Evolutionary conservation across 164 flowering plant genomes (phyloP), one percentile per base, ranked within the genome.

Genomic region (Piper betle): DNA sequence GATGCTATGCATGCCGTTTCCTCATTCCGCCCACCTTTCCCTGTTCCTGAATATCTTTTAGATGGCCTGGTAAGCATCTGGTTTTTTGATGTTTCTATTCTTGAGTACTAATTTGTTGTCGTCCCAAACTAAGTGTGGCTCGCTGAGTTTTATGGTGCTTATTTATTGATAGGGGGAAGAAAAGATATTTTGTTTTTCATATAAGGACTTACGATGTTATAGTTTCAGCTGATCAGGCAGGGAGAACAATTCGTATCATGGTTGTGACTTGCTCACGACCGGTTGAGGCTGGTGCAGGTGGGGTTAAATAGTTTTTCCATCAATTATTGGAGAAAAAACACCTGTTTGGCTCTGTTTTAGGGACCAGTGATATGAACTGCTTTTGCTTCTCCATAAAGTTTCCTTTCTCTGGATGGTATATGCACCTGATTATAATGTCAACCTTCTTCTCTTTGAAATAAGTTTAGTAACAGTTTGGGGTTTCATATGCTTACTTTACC

Each of bases 221-320:
- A 86, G 96, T 87, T 92, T 87, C 98, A 89, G 98, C 89, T 86
- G 74, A 90, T 79, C 65, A 86, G 84, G 98, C 88, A 80, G 81
- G 78, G 74, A 68, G 84, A 39, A 55, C 71, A 74, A 79, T 82
- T 69, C 75, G 79, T 79, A 64, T 68, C 78, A 77, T 78, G 86
- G 83, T 84, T 80, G 80, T 83, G 86, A 77, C 82, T 62, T 69
- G 50, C 71, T 81, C 86, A 76, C 84, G 85, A 73, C 68, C 82
- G 75, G 78, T 19, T 18, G 54, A 72, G 83, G 81, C 79, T 77
- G 63, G 65, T 80, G 83, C 96, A 89, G 98, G 98, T 93, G 89
- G 98, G 96, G 76, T 85, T 82, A 84, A 85, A 82, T 80, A 72
- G 79, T 67, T 82, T 73, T 63, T 71, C 73, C 64, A 43, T 76